These are phyloP conservation scores for Austroboletus novae-zelandiae DNA, from an alignment of 1,284 basidiomycete genomes.

Conservation along the genomic window DNA sequence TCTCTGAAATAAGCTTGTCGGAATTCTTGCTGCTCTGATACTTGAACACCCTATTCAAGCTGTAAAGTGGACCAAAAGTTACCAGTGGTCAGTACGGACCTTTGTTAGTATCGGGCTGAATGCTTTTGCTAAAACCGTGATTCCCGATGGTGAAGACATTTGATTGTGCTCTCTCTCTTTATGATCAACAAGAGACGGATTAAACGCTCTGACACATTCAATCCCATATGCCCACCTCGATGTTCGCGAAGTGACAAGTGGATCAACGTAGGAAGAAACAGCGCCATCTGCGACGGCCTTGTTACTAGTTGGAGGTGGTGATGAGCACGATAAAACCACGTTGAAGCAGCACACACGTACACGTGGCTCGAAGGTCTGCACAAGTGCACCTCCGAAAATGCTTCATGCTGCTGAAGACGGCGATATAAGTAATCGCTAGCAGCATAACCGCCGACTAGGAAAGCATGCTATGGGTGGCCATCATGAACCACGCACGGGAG, in stretches of 20 bases:
- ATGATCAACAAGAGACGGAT: constrained; percentile 35
- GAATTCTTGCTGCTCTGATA: constrained; percentile 34
- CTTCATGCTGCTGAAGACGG: constrained; percentile 34
- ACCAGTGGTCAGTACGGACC: constrained; percentile 12
- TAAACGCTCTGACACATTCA: constrained; percentile 25
- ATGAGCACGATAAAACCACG: constrained; percentile 3
- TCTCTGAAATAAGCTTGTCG: constrained; percentile 8
- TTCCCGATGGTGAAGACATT: constrained; percentile 14
- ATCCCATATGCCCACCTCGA: constrained; percentile 44
- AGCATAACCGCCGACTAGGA: constrained; percentile 46
- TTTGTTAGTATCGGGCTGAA: constrained; percentile 33
- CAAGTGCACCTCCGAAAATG: constrained; percentile 27
- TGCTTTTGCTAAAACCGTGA: constrained; percentile 14
- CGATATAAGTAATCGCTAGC: constrained; percentile 48
- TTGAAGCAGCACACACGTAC: constrained; percentile 24
- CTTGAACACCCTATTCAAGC: constrained; percentile 26
- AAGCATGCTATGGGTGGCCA: constrained; percentile 1
- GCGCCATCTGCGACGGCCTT: constrained; percentile 58
- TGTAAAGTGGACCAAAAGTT: background rate
- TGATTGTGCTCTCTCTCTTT: constrained; percentile 16
- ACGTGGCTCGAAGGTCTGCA: constrained; percentile 38
- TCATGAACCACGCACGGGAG: background rate
- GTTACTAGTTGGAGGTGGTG: constrained; percentile 36
- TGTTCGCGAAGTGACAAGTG: constrained; percentile 44
- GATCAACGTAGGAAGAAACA: constrained; percentile 49